phyloP scores from a whole-genome alignment of 2,329 filamentous ascomycete genomes.

The Mariannaea elegans region DNA sequence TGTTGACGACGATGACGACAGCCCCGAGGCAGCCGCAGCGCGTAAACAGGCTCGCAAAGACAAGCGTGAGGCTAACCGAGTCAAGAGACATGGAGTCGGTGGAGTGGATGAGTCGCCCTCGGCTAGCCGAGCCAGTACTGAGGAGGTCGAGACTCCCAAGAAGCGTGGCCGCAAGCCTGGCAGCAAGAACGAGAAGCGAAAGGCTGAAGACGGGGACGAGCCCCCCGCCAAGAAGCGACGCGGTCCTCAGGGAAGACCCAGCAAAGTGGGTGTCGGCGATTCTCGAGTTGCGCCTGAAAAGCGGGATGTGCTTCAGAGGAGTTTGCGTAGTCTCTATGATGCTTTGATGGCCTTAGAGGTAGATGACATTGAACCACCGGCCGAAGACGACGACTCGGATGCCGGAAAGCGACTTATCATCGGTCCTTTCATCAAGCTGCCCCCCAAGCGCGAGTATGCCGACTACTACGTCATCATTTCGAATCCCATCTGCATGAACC shows the following conservation, averaged over 20 bases:
- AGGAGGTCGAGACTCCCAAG: constrained; percentile 79
- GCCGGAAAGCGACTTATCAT: constrained; percentile 81
- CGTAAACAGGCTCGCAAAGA: constrained; percentile 88
- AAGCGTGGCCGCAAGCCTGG: constrained; percentile 86
- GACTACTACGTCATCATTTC: constrained; percentile 96
- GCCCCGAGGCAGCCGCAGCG: constrained; percentile 89
- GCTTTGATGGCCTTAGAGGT: constrained; percentile 86
- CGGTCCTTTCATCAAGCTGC: constrained; percentile 91
- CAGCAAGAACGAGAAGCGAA: constrained; percentile 83
- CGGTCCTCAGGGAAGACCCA: constrained; percentile 74
- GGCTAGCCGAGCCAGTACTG: constrained; percentile 83
- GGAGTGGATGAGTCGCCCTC: constrained; percentile 80
- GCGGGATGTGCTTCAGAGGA: constrained; percentile 80
- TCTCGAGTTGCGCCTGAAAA: constrained; percentile 71
- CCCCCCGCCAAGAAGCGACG: constrained; percentile 82
- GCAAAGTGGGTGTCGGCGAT: constrained; percentile 58
- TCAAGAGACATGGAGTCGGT: constrained; percentile 61
- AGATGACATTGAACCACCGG: constrained; percentile 69
- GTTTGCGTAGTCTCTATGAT: constrained; percentile 80
- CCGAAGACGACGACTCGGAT: constrained; percentile 66
- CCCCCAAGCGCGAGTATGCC: constrained; percentile 87
- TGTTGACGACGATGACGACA: constrained; percentile 95
- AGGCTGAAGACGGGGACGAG: constrained; percentile 80
- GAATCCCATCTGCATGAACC: constrained; percentile 94
- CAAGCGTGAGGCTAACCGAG: constrained; percentile 79